Percentiles rank a stretch among this genome's conserved stretches.
These are phyloP conservation scores for Metrosideros polymorpha DNA, from an alignment of 441 rosid species.

Conservation along the genomic window DNA sequence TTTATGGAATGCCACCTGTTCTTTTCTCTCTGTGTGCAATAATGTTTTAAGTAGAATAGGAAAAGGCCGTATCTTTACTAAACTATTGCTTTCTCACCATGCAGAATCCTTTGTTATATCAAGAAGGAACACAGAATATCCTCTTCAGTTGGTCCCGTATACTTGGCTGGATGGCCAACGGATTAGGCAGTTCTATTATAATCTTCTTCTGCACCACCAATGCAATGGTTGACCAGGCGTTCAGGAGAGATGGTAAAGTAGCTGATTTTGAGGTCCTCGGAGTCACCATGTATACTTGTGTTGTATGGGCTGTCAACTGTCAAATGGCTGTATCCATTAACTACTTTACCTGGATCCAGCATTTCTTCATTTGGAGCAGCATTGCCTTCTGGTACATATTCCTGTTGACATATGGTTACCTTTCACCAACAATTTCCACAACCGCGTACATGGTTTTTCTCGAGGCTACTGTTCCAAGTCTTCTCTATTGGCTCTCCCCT, in stretches of 20 bases:
- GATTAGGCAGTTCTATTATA: constrained; percentile 60
- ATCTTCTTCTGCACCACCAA: constrained; percentile 60
- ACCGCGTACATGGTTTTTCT: constrained; percentile 62
- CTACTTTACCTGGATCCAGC: constrained; percentile 97
- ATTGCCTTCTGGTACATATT: constrained; percentile 72
- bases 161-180: constrained; percentile 84
- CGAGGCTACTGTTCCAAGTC: constrained; percentile 69
- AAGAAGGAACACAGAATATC: constrained; percentile 63
- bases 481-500: constrained; percentile 52
- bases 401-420: constrained; percentile 48
- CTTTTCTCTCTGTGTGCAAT: neutral
- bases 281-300: constrained; percentile 67
- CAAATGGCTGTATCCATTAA: constrained; percentile 84
- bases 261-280: constrained; percentile 62
- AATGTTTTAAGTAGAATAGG: neutral
- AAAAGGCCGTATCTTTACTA: neutral
- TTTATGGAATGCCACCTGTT: neutral
- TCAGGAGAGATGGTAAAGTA: constrained; percentile 55
- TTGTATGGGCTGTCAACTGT: constrained; percentile 79
- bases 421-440: constrained; percentile 50
- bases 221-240: constrained; percentile 43
- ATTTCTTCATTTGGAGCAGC: constrained; percentile 91
- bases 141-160: constrained; percentile 78
- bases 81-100: neutral
- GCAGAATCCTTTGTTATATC: constrained; percentile 67